phyloP scores from a whole-genome alignment of 2,329 filamentous ascomycete species.

The Byssothecium circinans region DNA sequence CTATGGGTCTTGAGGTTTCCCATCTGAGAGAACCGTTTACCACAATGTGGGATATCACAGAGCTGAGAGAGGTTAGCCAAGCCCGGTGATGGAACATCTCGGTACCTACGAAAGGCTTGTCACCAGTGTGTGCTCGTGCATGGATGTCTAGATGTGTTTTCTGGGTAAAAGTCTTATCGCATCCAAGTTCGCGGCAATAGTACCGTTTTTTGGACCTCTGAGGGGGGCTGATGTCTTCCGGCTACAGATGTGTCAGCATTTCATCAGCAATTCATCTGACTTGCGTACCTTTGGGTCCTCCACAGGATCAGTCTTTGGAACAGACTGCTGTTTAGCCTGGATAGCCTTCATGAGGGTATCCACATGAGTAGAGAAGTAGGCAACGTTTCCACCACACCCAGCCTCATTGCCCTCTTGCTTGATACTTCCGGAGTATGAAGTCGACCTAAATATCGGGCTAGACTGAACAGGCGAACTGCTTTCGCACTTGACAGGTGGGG shows the following conservation, averaged over 20 bases:
- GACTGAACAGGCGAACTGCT: constrained; percentile 47
- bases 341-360: constrained; percentile 89
- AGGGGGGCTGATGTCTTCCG: constrained; percentile 27
- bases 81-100: background rate
- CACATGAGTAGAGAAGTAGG: constrained; percentile 76
- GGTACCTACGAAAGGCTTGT: constrained; percentile 80
- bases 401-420: constrained; percentile 47
- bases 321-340: constrained; percentile 63
- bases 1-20: constrained; percentile 94
- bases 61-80: constrained; percentile 42
- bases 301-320: constrained; percentile 25
- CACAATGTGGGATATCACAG: constrained; percentile 73
- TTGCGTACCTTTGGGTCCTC: constrained; percentile 36
- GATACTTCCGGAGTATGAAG: constrained; percentile 22
- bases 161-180: constrained; percentile 81
- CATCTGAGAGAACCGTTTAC: constrained; percentile 80
- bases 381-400: constrained; percentile 44
- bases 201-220: constrained; percentile 65
- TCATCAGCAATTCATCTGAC: background rate
- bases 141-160: constrained; percentile 95
- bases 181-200: constrained; percentile 71
- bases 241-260: constrained; percentile 15
- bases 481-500: constrained; percentile 49
- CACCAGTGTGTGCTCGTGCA: constrained; percentile 81
- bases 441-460: constrained; percentile 43